Conservation (phyloP, 2,329 filamentous ascomycete species). For the Sphaerulina vaccinii region DNA sequence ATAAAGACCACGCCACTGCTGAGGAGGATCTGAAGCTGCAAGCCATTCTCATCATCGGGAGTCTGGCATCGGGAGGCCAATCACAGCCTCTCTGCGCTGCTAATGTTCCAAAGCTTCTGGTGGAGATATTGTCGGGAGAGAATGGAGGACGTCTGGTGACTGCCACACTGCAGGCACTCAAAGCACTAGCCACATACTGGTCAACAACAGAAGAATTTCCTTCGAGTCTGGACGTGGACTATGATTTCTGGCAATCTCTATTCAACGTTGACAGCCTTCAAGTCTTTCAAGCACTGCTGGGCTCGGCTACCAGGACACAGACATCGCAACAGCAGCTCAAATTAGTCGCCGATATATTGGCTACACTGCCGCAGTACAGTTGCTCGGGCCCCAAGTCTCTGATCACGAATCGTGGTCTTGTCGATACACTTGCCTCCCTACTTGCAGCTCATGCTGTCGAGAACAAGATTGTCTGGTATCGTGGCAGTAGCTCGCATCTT, state of each 20-base stretch:
- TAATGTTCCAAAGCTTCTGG: slow-evolving; percentile 65
- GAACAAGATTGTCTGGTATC: slow-evolving; percentile 29
- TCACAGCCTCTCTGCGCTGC: slow-evolving; percentile 68
- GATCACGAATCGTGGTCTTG: slow-evolving; percentile 69
- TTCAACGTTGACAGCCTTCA: slow-evolving; percentile 63
- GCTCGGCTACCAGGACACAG: slow-evolving; percentile 54
- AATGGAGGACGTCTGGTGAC: slow-evolving; percentile 64
- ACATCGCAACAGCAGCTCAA: slow-evolving; percentile 61
- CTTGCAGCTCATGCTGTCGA: slow-evolving; percentile 61
- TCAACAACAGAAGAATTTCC: slow-evolving; percentile 16
- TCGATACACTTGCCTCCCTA: slow-evolving; percentile 74
- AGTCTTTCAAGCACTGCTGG: slow-evolving; percentile 65
- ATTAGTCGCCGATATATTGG: slow-evolving; percentile 58
- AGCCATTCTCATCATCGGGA: slow-evolving; percentile 79
- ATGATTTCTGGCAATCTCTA: slow-evolving; percentile 43
- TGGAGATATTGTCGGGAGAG: slow-evolving; percentile 65
- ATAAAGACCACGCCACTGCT: slow-evolving; percentile 49
- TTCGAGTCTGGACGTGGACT: slow-evolving; percentile 13
- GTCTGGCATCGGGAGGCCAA: slow-evolving; percentile 83
- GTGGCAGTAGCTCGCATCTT: slow-evolving; percentile 25
- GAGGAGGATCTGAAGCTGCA: slow-evolving; percentile 71
- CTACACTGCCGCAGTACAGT: slow-evolving; percentile 63
- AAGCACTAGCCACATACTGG: slow-evolving; percentile 66
- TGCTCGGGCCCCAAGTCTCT: slow-evolving; percentile 59
- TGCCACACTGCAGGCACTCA: slow-evolving; percentile 71